Percentiles rank a stretch among this genome's conserved stretches.
Evolutionary conservation across 2,329 filamentous ascomycete genomes (phyloP).

Genomic region (Xylaria sp.): DNA sequence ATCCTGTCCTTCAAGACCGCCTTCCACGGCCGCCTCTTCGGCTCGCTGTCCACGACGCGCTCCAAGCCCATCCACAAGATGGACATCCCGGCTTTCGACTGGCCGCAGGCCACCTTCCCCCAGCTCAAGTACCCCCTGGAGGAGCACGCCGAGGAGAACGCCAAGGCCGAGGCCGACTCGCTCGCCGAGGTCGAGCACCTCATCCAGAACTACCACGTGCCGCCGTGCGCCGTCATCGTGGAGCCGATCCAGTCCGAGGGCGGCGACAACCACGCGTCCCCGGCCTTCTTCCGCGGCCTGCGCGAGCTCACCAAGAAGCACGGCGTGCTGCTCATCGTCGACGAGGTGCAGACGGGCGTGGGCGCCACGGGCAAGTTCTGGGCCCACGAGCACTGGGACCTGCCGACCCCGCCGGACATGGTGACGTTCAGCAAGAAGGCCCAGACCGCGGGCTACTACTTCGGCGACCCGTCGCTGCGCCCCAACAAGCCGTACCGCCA

Average conservation of each 20-base stretch:
- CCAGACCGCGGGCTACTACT: constrained; percentile 94
- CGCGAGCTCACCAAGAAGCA: constrained; percentile 82
- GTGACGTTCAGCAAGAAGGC: constrained; percentile 97
- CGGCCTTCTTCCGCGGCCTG: constrained; percentile 86
- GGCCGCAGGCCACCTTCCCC: constrained; percentile 91
- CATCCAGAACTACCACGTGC: constrained; percentile 80
- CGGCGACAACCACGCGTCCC: constrained; percentile 92
- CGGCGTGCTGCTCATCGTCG: constrained; percentile 86
- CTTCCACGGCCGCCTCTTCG: constrained; percentile 93
- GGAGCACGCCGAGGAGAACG: constrained; percentile 82
- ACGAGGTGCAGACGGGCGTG: constrained; percentile 94
- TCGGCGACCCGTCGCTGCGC: constrained; percentile 78
- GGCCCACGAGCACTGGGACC: constrained; percentile 95
- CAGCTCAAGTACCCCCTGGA: constrained; percentile 87
- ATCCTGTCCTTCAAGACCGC: constrained; percentile 89
- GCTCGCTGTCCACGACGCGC: constrained; percentile 86
- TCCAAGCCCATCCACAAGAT: constrained; percentile 96
- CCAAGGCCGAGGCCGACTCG: constrained; percentile 81
- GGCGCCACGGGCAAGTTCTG: constrained; percentile 95
- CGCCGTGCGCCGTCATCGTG: constrained; percentile 83
- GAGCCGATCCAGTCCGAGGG: constrained; percentile 96
- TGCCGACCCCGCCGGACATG: constrained; percentile 84
- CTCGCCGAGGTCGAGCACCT: constrained; percentile 85
- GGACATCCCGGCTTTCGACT: constrained; percentile 94
- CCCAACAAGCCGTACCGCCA: constrained; percentile 96